Evolutionary conservation across 345 rosid genomes (phyloP), one percentile per base, ranked within the genome.

Genomic region (Camelina neglecta): DNA sequence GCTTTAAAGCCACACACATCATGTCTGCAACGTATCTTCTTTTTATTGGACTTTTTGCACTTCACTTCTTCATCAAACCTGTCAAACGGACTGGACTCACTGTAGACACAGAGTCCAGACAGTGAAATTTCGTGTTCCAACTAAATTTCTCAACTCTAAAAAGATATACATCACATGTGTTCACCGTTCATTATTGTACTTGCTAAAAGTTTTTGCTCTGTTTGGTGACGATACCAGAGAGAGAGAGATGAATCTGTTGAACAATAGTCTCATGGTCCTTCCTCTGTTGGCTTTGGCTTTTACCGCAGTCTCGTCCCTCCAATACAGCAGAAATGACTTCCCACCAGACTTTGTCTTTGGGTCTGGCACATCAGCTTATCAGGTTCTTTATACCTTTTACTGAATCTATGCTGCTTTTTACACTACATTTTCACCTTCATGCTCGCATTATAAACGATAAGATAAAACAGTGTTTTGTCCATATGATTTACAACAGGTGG

Each of bases 261-360:
- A 21, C 26, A 64, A 51, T 33, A 63, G 23, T 31, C 74, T 82
- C 35, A 9, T 80, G 63, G 57, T 82, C 26, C 8, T 81, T 64
- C 18, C 67, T 77, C 54, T 67, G 64, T 26, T 71, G n/a, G 51
- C 50, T 58, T 54, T 63, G 7, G 62, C 44, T n/a, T 66, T n/a
- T 5, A 60, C 66, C 7, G 69, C 65, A 8, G 65, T 35, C 18
- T 81, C 74, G 55, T 75, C 74, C 56, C 66, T 65, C 8, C 80
- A 77, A 53, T 89, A 83, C 70, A 81, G 59, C 73, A 87, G 84
- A 65, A 11, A 42, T 60, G 86, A 87, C 39, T 89, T 89, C 81
- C 87, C 90, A n/a, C 75, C 84, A 69, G 84, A 62, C 18, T 89
- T 87, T 66, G 75, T 86, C 38, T 87, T 87, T n/a, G 91, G 90